A percentile compares a stretch with the other conserved stretches of the same genome.
phyloP scores from a whole-genome alignment of 345 rosid species.

The Physaria fendleri region DNA sequence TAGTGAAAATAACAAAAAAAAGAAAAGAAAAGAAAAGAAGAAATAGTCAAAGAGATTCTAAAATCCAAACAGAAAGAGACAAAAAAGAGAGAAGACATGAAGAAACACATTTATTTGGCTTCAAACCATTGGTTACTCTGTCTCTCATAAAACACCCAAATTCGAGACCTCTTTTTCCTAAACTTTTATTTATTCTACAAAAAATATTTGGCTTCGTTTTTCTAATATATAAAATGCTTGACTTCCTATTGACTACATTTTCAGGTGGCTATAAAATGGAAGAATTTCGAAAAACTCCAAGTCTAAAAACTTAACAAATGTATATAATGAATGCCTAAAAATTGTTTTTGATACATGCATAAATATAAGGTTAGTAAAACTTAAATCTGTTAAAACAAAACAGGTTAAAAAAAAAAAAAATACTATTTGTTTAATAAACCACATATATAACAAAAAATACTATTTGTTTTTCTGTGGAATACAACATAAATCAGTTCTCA shows the following conservation, averaged over 20 bases:
- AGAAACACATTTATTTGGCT: slow-evolving; percentile 19
- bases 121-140: slow-evolving; percentile 21
- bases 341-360: not conserved
- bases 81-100: slow-evolving; percentile 31
- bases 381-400: no score
- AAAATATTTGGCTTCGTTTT: not conserved
- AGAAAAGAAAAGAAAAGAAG: not conserved
- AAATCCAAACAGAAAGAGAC: slow-evolving; percentile 27
- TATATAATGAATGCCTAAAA: not conserved
- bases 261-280: slow-evolving; percentile 17
- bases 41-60: slow-evolving; percentile 31
- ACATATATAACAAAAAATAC: not conserved
- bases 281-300: slow-evolving; percentile 19
- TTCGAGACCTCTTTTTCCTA: slow-evolving; percentile 37
- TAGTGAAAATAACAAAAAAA: no score
- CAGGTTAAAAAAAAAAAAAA: no score
- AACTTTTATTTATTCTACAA: not conserved
- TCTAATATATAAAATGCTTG: slow-evolving; percentile 8
- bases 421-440: no score
- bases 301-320: not conserved
- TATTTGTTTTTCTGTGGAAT: not conserved
- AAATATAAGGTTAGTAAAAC: not conserved
- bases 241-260: slow-evolving; percentile 19
- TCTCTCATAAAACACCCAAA: slow-evolving; percentile 33
- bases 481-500: not conserved